Conservation (phyloP, 305 asterid genomes). For the Fraxinus sp. region DNA sequence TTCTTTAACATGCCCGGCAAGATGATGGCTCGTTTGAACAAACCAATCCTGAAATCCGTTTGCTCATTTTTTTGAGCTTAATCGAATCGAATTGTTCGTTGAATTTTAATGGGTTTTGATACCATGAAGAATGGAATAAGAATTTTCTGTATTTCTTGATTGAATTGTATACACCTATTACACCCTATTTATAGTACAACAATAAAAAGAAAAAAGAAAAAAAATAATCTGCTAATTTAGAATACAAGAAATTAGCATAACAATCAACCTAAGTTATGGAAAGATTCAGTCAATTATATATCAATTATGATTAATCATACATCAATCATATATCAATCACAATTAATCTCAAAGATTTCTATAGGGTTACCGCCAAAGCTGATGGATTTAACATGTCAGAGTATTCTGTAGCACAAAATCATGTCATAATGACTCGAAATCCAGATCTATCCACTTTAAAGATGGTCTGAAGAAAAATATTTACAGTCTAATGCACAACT, state of each 20-base stretch:
- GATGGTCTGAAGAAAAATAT: background rate
- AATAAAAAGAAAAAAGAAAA: too few species aligned
- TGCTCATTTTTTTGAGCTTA: background rate
- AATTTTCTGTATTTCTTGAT: background rate
- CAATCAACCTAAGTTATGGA: background rate
- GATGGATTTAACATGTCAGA: background rate
- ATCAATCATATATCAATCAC: too few species aligned
- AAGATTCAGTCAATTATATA: background rate
- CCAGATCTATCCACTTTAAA: background rate
- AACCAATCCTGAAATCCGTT: too few species aligned
- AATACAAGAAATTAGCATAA: background rate
- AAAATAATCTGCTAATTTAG: background rate
- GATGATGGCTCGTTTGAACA: background rate
- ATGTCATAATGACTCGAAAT: background rate
- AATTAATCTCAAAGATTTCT: background rate
- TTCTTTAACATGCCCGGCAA: background rate
- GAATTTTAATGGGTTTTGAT: background rate
- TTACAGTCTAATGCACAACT: background rate
- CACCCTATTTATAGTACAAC: background rate
- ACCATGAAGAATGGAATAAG: background rate
- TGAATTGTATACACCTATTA: background rate
- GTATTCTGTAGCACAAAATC: background rate
- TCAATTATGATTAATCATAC: too few species aligned
- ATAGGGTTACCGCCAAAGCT: background rate
- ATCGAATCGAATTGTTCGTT: too few species aligned